Base-by-base conservation (phyloP, 805 yeast species). In the Barnettozyma siamensis region DNA sequence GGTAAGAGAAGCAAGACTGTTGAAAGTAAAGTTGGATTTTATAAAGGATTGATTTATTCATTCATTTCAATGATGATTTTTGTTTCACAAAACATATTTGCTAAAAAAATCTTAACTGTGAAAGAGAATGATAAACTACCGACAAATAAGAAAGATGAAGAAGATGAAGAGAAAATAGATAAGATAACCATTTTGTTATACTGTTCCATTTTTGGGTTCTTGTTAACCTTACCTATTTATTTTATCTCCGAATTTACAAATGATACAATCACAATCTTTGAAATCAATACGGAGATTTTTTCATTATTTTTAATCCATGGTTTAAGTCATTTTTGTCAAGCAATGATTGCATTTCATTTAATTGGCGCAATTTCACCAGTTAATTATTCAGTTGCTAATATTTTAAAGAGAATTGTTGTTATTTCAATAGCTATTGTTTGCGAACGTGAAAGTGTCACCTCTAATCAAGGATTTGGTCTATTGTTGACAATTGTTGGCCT, bases 61-160 rank as follows among this genome's bases (percentile, higher is more conserved):
- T 64, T 66, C 27, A 47, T 67, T 20, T 68, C 73, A 7, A 68
- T 67, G 72, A 38, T 66, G 16, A 83, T 84, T 27, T 84, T 84
- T 61, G 94, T 84, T 11, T 67, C 80, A 8, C 94, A 84, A 56
- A 84, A 83, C 56, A 81, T 84, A 41, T 83, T 82, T 64, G 88
- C 91, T n/a, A 84, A 84, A 55, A 76, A 72, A 49, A 73, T 81
- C 40, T 62, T 84, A 38, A 82, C 89, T 2, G 63, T 70, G 41
- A 72, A 69, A 12, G 49, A 43, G n/a, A 50, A 43, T 29, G 44
- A 41, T 7, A 41, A 41, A 27, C 38, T 44, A 40, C 43, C 44
- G 38, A 53, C 49, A 13, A 47, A 47, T 23, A 45, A 44, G 31
- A 47, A 50, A 36, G 53, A 49, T 31, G 42, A 54, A 37, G 43